These are phyloP conservation scores for Cyberlindnera nakhonratchasimensis DNA, from an alignment of 805 yeast genomes.

Conservation along the genomic window DNA sequence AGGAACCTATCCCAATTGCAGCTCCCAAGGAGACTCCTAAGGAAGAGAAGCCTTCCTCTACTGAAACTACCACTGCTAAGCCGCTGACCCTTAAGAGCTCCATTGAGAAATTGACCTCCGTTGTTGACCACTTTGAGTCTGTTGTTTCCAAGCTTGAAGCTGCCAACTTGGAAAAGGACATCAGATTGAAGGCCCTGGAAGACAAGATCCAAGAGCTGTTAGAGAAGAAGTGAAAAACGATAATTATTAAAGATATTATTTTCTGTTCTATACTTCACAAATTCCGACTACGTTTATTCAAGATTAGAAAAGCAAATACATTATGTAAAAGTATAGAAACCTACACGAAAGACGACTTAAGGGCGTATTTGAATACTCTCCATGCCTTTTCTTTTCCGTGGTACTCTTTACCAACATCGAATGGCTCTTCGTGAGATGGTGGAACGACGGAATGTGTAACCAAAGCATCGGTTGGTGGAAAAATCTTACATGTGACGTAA, in stretches of 20 bases:
- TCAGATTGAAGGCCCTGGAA: conserved; percentile 54
- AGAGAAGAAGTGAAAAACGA: conserved; percentile 34
- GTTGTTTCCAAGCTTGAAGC: conserved; percentile 49
- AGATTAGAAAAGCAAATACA: not conserved
- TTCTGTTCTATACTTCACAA: not conserved
- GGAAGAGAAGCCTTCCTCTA: conserved; percentile 16
- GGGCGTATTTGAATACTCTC: conserved; percentile 1
- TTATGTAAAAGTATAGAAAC: not conserved
- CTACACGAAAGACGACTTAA: conserved; percentile 3
- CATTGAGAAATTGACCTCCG: conserved; percentile 58
- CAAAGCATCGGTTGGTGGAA: conserved; percentile 9
- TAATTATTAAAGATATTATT: too few species aligned
- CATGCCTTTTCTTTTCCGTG: not conserved
- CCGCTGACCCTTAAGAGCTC: conserved; percentile 69
- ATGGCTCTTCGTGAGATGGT: conserved; percentile 2
- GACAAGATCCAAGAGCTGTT: conserved; percentile 55
- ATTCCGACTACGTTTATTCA: not conserved
- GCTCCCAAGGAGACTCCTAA: conserved; percentile 15
- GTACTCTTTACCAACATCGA: not conserved
- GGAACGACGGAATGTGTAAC: conserved; percentile 9
- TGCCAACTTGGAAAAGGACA: conserved; percentile 63
- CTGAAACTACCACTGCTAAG: conserved; percentile 23
- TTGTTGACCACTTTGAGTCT: conserved; percentile 56
- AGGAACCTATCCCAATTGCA: conserved; percentile 24
- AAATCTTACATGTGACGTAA: conserved; percentile 8